These are phyloP conservation scores for Teunomyces stri DNA, from an alignment of 805 yeast species.

Conservation along the genomic window DNA sequence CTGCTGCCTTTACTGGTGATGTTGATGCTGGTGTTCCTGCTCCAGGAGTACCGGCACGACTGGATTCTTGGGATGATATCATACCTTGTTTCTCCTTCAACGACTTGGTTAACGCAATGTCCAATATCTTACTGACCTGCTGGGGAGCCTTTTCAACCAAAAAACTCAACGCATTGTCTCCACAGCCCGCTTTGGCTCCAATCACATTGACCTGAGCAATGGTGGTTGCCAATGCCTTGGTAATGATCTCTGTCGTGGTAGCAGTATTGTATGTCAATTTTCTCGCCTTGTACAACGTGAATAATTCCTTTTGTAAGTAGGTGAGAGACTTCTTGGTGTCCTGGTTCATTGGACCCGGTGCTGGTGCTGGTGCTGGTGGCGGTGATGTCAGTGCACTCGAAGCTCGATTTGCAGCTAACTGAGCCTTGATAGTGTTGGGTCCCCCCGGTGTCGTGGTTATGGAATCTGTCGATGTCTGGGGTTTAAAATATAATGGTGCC, in stretches of 20 bases:
- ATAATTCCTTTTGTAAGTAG: constrained; percentile 81
- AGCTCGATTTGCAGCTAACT: constrained; percentile 46
- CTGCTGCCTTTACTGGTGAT: constrained; percentile 4
- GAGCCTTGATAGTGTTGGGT: constrained; percentile 38
- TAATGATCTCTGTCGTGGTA: constrained; percentile 77
- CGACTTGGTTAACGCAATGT: constrained; percentile 78
- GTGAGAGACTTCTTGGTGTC: constrained; percentile 74
- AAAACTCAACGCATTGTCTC: constrained; percentile 74
- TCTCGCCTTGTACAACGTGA: constrained; percentile 73
- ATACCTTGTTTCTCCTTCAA: constrained; percentile 46
- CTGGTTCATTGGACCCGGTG: constrained; percentile 40
- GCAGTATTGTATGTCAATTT: constrained; percentile 71
- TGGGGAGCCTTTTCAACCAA: constrained; percentile 79
- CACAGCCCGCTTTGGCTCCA: constrained; percentile 79
- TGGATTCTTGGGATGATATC: constrained; percentile 17
- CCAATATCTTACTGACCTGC: constrained; percentile 73
- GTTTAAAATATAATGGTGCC: constrained; percentile 35
- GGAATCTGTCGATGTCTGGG: constrained; percentile 12
- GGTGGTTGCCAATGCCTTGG: constrained; percentile 90
- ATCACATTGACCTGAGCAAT: constrained; percentile 87
- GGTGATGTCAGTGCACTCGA: constrained; percentile 19
- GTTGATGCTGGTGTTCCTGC: constrained; percentile 1
- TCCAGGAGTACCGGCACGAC: constrained; percentile 14
- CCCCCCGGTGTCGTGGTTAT: constrained; percentile 8
- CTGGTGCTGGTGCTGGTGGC: constrained; percentile 12